A percentile compares a stretch with the other conserved stretches of the same genome.
Conservation (phyloP, 495 filamentous ascomycete genomes). For the Neurospora sp. region DNA sequence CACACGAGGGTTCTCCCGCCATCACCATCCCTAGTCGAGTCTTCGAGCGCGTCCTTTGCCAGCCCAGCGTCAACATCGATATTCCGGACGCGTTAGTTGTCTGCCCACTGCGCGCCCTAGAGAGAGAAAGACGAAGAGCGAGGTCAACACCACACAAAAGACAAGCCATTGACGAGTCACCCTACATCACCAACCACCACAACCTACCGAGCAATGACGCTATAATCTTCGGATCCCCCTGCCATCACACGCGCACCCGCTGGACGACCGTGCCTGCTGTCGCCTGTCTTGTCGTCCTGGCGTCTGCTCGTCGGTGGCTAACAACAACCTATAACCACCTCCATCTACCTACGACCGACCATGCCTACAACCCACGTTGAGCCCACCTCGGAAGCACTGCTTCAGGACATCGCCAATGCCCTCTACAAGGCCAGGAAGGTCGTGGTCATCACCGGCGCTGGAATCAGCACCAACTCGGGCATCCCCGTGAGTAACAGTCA, state of each 20-base stretch:
- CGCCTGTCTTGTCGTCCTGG: background rate
- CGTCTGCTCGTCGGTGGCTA: background rate
- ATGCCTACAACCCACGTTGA: slow-evolving; percentile 49
- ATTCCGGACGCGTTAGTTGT: background rate
- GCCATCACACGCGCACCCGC: background rate
- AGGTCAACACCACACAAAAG: background rate
- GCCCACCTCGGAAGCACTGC: slow-evolving; percentile 36
- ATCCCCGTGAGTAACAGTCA: slow-evolving; percentile 46
- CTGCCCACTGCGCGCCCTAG: background rate
- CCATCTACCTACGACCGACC: slow-evolving; percentile 1
- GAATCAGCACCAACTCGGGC: slow-evolving; percentile 63
- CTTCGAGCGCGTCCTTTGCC: background rate
- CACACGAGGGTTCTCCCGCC: background rate
- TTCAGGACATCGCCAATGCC: slow-evolving; percentile 51
- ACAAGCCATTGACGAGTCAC: background rate
- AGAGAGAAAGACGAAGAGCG: background rate
- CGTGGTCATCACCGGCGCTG: slow-evolving; percentile 59
- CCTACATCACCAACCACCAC: background rate
- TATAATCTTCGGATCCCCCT: background rate
- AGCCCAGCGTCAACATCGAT: background rate
- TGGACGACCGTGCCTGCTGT: background rate
- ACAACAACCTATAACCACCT: background rate
- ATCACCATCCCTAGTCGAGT: background rate
- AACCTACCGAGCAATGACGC: background rate
- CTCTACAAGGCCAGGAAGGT: slow-evolving; percentile 52